These are phyloP conservation scores for Polytrichum commune DNA, from an alignment of 225 moss, liverwort and hornwort species.

Conservation along the genomic window DNA sequence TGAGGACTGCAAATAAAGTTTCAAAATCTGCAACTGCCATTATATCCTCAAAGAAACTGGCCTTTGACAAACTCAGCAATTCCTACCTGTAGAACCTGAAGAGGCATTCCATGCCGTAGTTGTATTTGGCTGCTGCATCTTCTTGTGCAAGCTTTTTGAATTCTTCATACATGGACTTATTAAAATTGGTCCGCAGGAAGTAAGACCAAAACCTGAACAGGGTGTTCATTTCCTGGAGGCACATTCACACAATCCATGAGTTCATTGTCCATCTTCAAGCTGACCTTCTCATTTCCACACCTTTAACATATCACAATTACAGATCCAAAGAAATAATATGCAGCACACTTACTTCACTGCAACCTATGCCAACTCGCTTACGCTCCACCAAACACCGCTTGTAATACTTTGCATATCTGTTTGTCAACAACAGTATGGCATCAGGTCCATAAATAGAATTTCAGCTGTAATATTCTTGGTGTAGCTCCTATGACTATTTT, in stretches of 20 bases:
- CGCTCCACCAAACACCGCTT: slow-evolving; percentile 94
- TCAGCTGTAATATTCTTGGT: too few species aligned
- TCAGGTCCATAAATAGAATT: too few species aligned
- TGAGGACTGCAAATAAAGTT: too few species aligned
- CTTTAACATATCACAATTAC: neutral
- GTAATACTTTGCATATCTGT: slow-evolving; percentile 95
- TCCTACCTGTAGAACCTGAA: slow-evolving; percentile 95
- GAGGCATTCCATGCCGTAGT: slow-evolving; percentile 97
- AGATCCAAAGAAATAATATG: too few species aligned
- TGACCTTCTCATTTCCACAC: neutral
- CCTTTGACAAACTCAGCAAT: neutral
- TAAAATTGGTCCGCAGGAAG: slow-evolving; percentile 94
- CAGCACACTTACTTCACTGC: slow-evolving; percentile 66
- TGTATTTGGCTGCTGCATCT: slow-evolving; percentile 89
- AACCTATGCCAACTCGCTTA: slow-evolving; percentile 90
- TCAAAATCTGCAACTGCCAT: too few species aligned
- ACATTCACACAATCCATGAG: neutral
- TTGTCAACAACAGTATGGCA: too few species aligned
- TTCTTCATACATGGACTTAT: slow-evolving; percentile 92
- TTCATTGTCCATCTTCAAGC: neutral
- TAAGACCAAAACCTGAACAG: slow-evolving; percentile 99
- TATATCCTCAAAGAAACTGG: too few species aligned
- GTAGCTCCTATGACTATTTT: too few species aligned
- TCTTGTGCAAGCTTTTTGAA: slow-evolving; percentile 91
- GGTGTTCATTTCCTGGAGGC: slow-evolving; percentile 93